phyloP scores from a whole-genome alignment of 1,139 yeast genomes.

The Lodderomyces pseudojiufengensis region DNA sequence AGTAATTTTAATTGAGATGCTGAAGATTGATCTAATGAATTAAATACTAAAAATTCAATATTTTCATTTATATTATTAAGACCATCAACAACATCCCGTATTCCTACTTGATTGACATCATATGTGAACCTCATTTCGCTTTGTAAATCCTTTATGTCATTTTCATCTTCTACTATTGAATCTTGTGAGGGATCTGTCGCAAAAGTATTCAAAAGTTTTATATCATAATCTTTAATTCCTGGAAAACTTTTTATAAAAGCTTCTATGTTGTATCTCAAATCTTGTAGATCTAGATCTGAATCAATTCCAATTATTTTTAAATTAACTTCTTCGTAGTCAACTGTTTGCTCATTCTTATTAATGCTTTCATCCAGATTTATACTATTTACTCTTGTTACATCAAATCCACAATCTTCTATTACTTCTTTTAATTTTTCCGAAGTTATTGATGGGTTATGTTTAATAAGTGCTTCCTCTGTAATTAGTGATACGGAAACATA shows the following conservation, averaged over 20 bases:
- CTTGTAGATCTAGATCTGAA: conserved; percentile 23
- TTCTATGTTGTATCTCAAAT: conserved; percentile 38
- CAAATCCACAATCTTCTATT: conserved; percentile 78
- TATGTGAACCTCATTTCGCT: conserved; percentile 45
- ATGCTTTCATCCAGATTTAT: conserved; percentile 1
- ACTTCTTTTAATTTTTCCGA: conserved; percentile 38
- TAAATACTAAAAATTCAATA: conserved; percentile 38
- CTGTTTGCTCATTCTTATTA: conserved; percentile 5
- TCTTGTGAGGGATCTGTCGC: background rate
- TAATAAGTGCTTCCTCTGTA: conserved; percentile 67
- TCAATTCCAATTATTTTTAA: conserved; percentile 35
- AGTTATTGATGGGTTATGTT: conserved; percentile 34
- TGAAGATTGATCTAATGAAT: conserved; percentile 43
- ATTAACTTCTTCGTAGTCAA: conserved; percentile 25
- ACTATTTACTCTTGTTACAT: conserved; percentile 33
- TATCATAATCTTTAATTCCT: conserved; percentile 26
- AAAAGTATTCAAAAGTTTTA: conserved; percentile 12
- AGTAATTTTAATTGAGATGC: conserved; percentile 66
- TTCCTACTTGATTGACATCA: conserved; percentile 46
- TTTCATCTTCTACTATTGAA: conserved; percentile 3
- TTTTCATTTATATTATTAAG: conserved; percentile 25
- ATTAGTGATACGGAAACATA: conserved; percentile 62
- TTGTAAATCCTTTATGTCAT: conserved; percentile 15
- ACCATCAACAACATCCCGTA: conserved; percentile 52
- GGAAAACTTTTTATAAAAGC: conserved; percentile 32